A percentile compares a stretch with the other conserved stretches of the same genome.
Evolutionary conservation across 495 filamentous ascomycete species (phyloP).

Genomic region (Articulospora tetracladia): DNA sequence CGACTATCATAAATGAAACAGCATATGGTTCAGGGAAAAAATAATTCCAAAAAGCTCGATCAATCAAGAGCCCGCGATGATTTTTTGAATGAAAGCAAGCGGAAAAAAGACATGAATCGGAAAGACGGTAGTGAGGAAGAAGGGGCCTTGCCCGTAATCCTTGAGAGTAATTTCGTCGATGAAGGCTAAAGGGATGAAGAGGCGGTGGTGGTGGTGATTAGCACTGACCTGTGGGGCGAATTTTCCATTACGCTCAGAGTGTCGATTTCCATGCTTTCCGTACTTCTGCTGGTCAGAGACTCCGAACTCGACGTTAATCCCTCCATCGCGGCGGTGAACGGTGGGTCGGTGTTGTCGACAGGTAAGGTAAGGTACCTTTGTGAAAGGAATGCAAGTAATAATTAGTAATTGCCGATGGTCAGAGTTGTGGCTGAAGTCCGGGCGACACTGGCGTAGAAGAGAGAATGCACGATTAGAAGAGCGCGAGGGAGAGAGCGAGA

Average conservation of each 20-base stretch:
- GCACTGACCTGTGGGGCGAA: constrained; percentile 15
- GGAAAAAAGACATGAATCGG: neutral
- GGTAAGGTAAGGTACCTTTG: neutral
- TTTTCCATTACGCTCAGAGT: constrained; percentile 9
- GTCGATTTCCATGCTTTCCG: constrained; percentile 20
- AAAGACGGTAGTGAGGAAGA: neutral
- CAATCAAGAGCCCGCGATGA: too few relatives aligned
- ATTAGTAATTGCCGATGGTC: too few relatives aligned
- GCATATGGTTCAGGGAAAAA: neutral
- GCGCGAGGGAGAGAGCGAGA: neutral
- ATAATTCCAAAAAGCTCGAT: too few relatives aligned
- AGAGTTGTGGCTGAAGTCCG: neutral
- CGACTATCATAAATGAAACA: constrained; percentile 1
- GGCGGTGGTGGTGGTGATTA: neutral
- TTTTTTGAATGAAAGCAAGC: neutral
- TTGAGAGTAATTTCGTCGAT: neutral
- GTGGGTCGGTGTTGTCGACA: neutral
- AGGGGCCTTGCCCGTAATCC: neutral
- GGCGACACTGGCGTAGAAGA: neutral
- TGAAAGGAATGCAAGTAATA: neutral
- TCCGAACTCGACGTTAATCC: constrained; percentile 21
- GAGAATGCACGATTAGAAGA: neutral
- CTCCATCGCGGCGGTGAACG: neutral
- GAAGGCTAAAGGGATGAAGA: constrained; percentile 2
- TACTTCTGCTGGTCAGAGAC: constrained; percentile 21